Evolutionary conservation across 1,139 yeast species (phyloP).

Genomic region (Suhomyces bolitotheri): DNA sequence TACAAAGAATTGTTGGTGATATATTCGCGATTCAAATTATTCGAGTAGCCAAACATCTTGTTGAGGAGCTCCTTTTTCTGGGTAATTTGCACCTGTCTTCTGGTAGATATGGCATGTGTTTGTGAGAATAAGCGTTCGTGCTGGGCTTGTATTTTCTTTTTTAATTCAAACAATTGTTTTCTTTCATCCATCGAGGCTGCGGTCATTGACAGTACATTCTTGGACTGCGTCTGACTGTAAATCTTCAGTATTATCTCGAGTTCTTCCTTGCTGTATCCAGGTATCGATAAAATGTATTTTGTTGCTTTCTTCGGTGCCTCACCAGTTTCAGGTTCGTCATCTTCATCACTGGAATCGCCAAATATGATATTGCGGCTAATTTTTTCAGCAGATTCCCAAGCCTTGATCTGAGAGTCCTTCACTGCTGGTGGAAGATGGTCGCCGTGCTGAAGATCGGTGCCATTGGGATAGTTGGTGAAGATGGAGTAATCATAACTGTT

Average conservation of each 20-base stretch:
- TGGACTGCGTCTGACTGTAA: constrained; percentile 16
- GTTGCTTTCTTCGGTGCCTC: background rate
- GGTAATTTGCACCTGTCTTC: constrained; percentile 42
- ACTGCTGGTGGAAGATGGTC: constrained; percentile 23
- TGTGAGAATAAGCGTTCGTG: constrained; percentile 40
- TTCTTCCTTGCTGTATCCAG: constrained; percentile 45
- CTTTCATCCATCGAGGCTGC: constrained; percentile 26
- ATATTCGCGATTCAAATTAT: constrained; percentile 41
- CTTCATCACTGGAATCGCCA: constrained; percentile 28
- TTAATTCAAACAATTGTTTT: constrained; percentile 31
- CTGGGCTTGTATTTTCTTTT: constrained; percentile 33
- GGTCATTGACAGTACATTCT: constrained; percentile 1
- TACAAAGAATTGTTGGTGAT: constrained; percentile 46
- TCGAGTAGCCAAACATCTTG: constrained; percentile 42
- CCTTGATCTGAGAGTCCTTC: constrained; percentile 40
- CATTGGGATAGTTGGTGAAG: constrained; percentile 24
- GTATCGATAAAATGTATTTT: constrained; percentile 30
- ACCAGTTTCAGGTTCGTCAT: constrained; percentile 13
- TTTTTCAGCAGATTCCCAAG: constrained; percentile 51
- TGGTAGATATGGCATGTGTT: constrained; percentile 35
- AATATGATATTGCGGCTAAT: constrained; percentile 39
- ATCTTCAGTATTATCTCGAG: constrained; percentile 24
- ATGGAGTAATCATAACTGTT: constrained; percentile 26
- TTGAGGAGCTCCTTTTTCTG: constrained; percentile 44
- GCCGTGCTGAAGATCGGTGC: constrained; percentile 22